Evolutionary conservation across 2,329 filamentous ascomycete genomes (phyloP), one percentile per base, ranked within the genome.

Genomic region (Dendrostoma leiphaemia): DNA sequence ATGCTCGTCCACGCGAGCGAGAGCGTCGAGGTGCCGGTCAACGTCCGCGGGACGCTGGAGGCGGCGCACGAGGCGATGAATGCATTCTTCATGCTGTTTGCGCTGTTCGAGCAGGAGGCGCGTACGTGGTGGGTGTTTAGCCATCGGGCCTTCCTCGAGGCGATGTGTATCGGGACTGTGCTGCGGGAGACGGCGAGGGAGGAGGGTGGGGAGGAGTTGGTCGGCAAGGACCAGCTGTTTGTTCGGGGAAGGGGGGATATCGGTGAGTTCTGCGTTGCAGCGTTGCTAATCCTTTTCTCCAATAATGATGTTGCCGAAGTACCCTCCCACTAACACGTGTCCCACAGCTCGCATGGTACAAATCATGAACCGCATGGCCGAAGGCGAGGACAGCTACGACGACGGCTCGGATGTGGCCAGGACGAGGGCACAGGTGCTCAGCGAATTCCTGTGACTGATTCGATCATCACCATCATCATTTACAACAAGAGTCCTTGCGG

Each of bases 41-140:
- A 92, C 65, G 76, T 89, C 17, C 76, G 84, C 17, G 86, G 82
- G 4, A 88, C 88, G 3, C 72, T 92, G 12, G 88, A 91, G 67
- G 87, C 88, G 0, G 89, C 89, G 0, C 85, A 90, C 62, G 86
- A 89, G 65, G 89, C 89, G 4, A 82, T 93, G 44, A 80, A 78
- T 41, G 77, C 87, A 1, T 93, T 91, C 66, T 91, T 92, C 67
- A 77, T 91, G 54, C 77, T 91, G 6, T 89, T 85, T 69, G 75
- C 74, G 34, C 71, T 90, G 12, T 84, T 91, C 58, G 83, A 86
- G 61, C 75, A 76, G 15, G 89, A 93, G 71, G 87, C 88, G 1
- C 80, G 85, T 13, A 88, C 91, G 1, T 92, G 89, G 89, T 93
- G 89, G 89, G 88, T 90, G 1, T 90, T 91, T 61, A 89, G 91